These are phyloP conservation scores for Hirsutella rhossiliensis DNA, from an alignment of 2,329 filamentous ascomycete species.

Conservation along the genomic window DNA sequence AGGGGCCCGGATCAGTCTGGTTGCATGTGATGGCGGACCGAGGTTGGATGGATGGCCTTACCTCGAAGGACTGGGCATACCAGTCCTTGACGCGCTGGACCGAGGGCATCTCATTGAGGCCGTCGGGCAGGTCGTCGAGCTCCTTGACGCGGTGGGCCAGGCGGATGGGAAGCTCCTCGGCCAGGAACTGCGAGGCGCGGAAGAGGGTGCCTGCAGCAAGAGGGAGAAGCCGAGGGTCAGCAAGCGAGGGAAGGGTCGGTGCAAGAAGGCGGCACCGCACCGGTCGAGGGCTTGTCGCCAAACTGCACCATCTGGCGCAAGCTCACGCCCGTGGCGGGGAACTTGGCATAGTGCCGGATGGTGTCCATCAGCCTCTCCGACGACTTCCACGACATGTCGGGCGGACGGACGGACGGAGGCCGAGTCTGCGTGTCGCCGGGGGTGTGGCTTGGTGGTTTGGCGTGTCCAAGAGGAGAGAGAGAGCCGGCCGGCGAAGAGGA, in stretches of 20 bases:
- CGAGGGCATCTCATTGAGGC: slow-evolving; percentile 94
- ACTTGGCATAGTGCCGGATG: slow-evolving; percentile 94
- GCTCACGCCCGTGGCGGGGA: slow-evolving; percentile 91
- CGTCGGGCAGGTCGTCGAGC: slow-evolving; percentile 83
- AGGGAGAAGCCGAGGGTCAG: slow-evolving; percentile 24
- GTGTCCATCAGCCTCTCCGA: slow-evolving; percentile 87
- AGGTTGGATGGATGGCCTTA: slow-evolving; percentile 30
- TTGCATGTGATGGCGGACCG: slow-evolving; percentile 1
- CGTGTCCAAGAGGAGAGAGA: not conserved
- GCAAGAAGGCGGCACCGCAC: slow-evolving; percentile 55
- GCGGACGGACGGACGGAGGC: slow-evolving; percentile 3
- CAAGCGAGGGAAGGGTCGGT: not conserved
- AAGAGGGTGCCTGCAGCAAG: slow-evolving; percentile 68
- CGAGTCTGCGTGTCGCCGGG: not conserved
- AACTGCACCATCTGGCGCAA: slow-evolving; percentile 99
- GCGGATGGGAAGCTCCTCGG: slow-evolving; percentile 94
- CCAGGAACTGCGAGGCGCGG: slow-evolving; percentile 94
- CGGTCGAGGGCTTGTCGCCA: slow-evolving; percentile 82
- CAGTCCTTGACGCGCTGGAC: slow-evolving; percentile 92
- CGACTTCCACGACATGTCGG: slow-evolving; percentile 82
- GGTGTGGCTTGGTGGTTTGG: no score
- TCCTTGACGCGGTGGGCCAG: slow-evolving; percentile 94
- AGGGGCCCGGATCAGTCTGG: slow-evolving; percentile 1
- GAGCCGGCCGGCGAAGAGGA: not conserved
- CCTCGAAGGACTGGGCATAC: slow-evolving; percentile 99